Percentiles rank a stretch among this genome's conserved stretches.
Evolutionary conservation across 306 rosid genomes (phyloP).

Genomic region (Morella rubra): DNA sequence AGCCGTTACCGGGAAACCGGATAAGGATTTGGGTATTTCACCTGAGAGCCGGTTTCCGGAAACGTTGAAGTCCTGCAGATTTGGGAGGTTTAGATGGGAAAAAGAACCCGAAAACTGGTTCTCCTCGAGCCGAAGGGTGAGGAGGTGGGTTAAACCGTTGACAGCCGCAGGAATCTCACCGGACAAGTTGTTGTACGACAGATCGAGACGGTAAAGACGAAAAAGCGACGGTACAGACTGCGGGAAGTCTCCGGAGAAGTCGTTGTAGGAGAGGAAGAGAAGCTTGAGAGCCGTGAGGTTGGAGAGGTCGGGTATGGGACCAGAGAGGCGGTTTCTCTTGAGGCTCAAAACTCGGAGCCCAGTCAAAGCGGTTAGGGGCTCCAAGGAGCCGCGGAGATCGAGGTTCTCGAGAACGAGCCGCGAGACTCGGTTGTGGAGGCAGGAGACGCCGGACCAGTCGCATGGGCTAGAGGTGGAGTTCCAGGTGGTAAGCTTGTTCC

Average conservation of each 20-base stretch:
- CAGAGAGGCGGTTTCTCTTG: constrained; percentile 58
- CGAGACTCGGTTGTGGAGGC: constrained; percentile 58
- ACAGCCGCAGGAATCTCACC: constrained; percentile 55
- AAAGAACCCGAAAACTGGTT: constrained; percentile 56
- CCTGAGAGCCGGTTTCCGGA: constrained; percentile 61
- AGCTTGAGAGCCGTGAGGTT: constrained; percentile 61
- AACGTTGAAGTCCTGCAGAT: constrained; percentile 64
- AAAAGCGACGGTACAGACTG: constrained; percentile 38
- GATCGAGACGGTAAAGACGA: constrained; percentile 80
- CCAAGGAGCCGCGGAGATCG: constrained; percentile 54
- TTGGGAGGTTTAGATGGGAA: constrained; percentile 42
- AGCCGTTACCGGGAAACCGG: constrained; percentile 52
- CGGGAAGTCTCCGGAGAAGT: constrained; percentile 65
- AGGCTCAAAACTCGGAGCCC: constrained; percentile 80
- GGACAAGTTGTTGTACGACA: constrained; percentile 62
- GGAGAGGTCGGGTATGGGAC: constrained; percentile 63
- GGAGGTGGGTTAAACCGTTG: constrained; percentile 53
- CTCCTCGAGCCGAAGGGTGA: constrained; percentile 62
- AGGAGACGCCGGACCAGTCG: constrained; percentile 59
- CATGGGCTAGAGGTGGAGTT: constrained; percentile 59
- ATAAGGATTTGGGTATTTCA: constrained; percentile 54
- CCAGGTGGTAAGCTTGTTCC: constrained; percentile 60
- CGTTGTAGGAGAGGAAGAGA: constrained; percentile 62
- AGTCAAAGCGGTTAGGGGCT: constrained; percentile 45
- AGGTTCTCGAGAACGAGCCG: constrained; percentile 68